phyloP scores from a whole-genome alignment of 306 rosid genomes.

The Glycine latifolia region DNA sequence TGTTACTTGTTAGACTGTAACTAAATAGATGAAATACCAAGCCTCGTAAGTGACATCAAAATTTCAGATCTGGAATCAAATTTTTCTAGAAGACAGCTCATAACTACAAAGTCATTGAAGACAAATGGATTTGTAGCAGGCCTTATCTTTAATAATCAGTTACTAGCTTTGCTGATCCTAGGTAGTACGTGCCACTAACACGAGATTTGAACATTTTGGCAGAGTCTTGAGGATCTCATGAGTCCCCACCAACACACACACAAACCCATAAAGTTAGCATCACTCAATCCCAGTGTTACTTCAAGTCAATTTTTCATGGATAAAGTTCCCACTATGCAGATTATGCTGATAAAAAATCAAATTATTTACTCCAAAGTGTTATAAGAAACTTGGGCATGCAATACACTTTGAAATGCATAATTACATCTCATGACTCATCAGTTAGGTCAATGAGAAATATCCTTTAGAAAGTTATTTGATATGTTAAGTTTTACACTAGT shows the following conservation, averaged over 20 bases:
- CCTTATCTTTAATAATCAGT: background rate
- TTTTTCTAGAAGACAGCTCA: constrained; percentile 6
- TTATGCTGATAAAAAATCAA: too few relatives aligned
- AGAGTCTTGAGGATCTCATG: too few relatives aligned
- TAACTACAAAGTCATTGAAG: background rate
- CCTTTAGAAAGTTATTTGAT: background rate
- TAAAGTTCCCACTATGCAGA: too few relatives aligned
- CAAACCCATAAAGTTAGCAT: too few relatives aligned
- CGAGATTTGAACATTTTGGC: too few relatives aligned
- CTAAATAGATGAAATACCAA: background rate
- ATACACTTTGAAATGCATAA: constrained; percentile 14
- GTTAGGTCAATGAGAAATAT: background rate
- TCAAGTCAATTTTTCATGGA: too few relatives aligned
- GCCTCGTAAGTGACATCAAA: constrained; percentile 1
- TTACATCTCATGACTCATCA: constrained; percentile 1
- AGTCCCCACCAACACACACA: too few relatives aligned
- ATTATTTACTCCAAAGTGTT: too few relatives aligned
- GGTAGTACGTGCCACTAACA: background rate
- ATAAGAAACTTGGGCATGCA: background rate
- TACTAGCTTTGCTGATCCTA: constrained; percentile 14
- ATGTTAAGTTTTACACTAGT: background rate
- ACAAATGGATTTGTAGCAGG: background rate
- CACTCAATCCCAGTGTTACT: background rate
- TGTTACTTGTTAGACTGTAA: background rate
- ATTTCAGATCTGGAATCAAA: background rate